These are phyloP conservation scores for Teratosphaeria viscida DNA, from an alignment of 2,329 filamentous ascomycete species.

Conservation along the genomic window DNA sequence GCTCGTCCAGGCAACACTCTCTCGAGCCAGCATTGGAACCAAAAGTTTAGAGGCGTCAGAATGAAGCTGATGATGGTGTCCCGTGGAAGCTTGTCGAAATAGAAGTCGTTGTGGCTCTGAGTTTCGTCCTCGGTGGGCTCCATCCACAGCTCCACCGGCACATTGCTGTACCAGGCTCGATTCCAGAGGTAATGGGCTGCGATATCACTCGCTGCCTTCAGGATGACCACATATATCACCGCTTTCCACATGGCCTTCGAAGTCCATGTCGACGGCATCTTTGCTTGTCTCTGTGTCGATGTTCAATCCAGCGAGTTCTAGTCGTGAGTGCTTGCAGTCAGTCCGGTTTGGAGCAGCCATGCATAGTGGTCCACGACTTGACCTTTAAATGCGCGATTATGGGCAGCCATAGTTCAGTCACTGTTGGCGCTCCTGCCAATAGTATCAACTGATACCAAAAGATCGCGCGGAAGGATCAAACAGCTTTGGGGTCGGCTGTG, in stretches of 20 bases:
- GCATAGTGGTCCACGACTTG: too few species aligned
- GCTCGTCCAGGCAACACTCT: slow-evolving; percentile 7
- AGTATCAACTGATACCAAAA: too few species aligned
- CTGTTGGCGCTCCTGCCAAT: too few species aligned
- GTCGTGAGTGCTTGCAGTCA: too few species aligned
- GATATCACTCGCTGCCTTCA: not conserved
- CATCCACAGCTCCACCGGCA: not conserved
- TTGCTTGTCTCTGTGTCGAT: too few species aligned
- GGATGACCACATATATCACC: not conserved
- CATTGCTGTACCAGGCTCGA: not conserved
- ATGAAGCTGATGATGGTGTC: slow-evolving; percentile 1
- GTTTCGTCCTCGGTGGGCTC: not conserved
- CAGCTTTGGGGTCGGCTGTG: not conserved
- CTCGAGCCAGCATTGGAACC: slow-evolving; percentile 13
- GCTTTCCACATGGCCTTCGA: not conserved
- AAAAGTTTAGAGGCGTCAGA: slow-evolving; percentile 4
- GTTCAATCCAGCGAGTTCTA: too few species aligned
- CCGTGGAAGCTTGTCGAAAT: slow-evolving; percentile 3
- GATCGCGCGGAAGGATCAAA: too few species aligned
- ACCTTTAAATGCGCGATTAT: too few species aligned
- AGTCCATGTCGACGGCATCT: not conserved
- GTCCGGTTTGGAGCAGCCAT: too few species aligned
- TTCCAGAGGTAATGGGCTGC: not conserved
- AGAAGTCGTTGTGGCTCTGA: slow-evolving; percentile 2
- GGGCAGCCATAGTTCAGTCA: too few species aligned